Conservation (phyloP, 2,329 filamentous ascomycete genomes). For the Aspergillus brasiliensis region DNA sequence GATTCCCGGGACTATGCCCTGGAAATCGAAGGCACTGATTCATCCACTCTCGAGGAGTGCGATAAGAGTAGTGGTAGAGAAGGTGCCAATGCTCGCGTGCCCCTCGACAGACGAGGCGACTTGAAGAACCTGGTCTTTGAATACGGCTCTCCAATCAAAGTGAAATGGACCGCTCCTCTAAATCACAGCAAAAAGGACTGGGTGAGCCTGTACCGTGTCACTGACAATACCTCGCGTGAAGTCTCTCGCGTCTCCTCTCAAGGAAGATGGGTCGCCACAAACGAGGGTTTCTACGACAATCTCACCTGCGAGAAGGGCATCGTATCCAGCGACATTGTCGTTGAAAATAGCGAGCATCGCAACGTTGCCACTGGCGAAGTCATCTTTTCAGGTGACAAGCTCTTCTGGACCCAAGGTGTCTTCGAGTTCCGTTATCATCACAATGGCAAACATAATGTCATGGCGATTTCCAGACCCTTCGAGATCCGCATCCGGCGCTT, state of each 20-base stretch:
- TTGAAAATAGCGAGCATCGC: conserved; percentile 51
- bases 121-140: conserved; percentile 78
- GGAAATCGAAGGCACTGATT: conserved; percentile 67
- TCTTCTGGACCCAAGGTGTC: conserved; percentile 95
- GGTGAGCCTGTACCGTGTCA: conserved; percentile 95
- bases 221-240: conserved; percentile 85
- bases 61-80: conserved; percentile 72
- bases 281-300: conserved; percentile 73
- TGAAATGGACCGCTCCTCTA: conserved; percentile 85
- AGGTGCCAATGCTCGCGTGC: conserved; percentile 67
- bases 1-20: conserved; percentile 80
- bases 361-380: conserved; percentile 77
- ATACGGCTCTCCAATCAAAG: conserved; percentile 85
- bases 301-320: conserved; percentile 76
- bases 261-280: conserved; percentile 86
- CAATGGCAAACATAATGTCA: conserved; percentile 85
- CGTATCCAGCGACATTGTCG: conserved; percentile 64
- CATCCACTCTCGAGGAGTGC: conserved; percentile 53
- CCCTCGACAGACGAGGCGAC: conserved; percentile 61
- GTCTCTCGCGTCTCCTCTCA: conserved; percentile 81
- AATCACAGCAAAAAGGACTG: conserved; percentile 91
- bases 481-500: conserved; percentile 84
- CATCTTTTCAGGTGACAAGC: conserved; percentile 84
- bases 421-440: conserved; percentile 99
- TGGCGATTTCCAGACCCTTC: conserved; percentile 91